Percentiles rank a stretch among this genome's conserved stretches.
Conservation (phyloP, 352 stramenopile genomes). For the Globisporangium cederbergense region DNA sequence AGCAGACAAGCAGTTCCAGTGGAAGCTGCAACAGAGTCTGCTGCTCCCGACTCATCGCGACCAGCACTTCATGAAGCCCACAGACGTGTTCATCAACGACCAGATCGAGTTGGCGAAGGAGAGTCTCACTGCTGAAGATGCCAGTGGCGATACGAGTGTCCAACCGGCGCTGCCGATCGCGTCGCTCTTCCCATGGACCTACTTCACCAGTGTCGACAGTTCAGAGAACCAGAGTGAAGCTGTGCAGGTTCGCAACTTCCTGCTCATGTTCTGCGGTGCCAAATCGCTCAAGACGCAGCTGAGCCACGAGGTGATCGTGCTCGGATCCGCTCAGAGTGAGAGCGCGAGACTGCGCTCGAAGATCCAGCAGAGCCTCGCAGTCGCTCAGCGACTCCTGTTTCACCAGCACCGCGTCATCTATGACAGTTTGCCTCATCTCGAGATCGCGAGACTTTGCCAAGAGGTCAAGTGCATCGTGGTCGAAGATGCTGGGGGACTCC, state of each 20-base stretch:
- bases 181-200: constrained; percentile 48
- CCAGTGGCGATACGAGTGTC: not conserved
- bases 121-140: constrained; percentile 20
- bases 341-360: constrained; percentile 26
- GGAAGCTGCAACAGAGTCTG: constrained; percentile 25
- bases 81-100: constrained; percentile 65
- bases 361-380: constrained; percentile 22
- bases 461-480: constrained; percentile 40
- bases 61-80: constrained; percentile 19
- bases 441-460: constrained; percentile 25
- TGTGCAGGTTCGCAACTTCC: constrained; percentile 25
- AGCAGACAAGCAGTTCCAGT: constrained; percentile 21
- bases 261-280: constrained; percentile 42
- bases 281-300: constrained; percentile 51
- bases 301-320: constrained; percentile 46
- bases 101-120: constrained; percentile 38
- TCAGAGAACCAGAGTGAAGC: constrained; percentile 13
- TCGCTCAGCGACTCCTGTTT: constrained; percentile 59
- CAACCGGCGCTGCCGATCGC: constrained; percentile 32
- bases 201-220: constrained; percentile 31
- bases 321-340: constrained; percentile 28
- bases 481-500: constrained; percentile 35
- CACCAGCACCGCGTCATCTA: constrained; percentile 41
- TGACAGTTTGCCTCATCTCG: constrained; percentile 31
- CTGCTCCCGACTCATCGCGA: constrained; percentile 28